Conservation (phyloP, 495 filamentous ascomycete genomes). For the Sordaria brevicollis region DNA sequence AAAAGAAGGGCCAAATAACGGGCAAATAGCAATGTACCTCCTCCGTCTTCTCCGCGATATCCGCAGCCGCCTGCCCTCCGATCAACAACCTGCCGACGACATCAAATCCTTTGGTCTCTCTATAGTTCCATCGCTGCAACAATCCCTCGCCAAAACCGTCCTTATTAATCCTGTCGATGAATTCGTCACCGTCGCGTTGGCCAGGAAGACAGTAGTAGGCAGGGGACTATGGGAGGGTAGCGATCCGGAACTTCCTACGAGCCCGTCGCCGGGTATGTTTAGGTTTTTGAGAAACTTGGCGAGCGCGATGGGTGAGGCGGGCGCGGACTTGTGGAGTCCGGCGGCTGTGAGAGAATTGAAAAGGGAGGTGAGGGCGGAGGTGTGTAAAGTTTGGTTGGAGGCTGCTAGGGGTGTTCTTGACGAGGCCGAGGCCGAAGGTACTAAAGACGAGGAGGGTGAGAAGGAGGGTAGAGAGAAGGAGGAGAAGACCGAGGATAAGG, state of each 20-base stretch:
- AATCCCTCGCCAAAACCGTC: slow-evolving; percentile 35
- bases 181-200: slow-evolving; percentile 26
- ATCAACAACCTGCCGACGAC: slow-evolving; percentile 10
- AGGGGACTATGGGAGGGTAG: slow-evolving; percentile 61
- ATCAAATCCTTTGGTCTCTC: slow-evolving; percentile 36
- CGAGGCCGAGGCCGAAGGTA: neutral
- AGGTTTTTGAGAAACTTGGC: slow-evolving; percentile 58
- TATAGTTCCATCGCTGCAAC: slow-evolving; percentile 48
- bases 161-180: slow-evolving; percentile 27
- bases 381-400: slow-evolving; percentile 33
- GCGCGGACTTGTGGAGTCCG: slow-evolving; percentile 76
- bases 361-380: slow-evolving; percentile 31
- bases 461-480: neutral
- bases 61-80: slow-evolving; percentile 53
- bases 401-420: slow-evolving; percentile 14
- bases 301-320: slow-evolving; percentile 54
- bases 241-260: slow-evolving; percentile 62
- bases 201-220: slow-evolving; percentile 33
- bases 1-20: slow-evolving; percentile 32
- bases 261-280: slow-evolving; percentile 70
- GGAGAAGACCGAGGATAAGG: neutral
- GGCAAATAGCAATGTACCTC: slow-evolving; percentile 55
- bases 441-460: neutral
- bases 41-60: slow-evolving; percentile 70
- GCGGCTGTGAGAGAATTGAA: slow-evolving; percentile 57